A percentile compares a stretch with the other conserved stretches of the same genome.
Evolutionary conservation across 2,329 filamentous ascomycete species (phyloP).

Genomic region (Colletotrichum tofieldiae): DNA sequence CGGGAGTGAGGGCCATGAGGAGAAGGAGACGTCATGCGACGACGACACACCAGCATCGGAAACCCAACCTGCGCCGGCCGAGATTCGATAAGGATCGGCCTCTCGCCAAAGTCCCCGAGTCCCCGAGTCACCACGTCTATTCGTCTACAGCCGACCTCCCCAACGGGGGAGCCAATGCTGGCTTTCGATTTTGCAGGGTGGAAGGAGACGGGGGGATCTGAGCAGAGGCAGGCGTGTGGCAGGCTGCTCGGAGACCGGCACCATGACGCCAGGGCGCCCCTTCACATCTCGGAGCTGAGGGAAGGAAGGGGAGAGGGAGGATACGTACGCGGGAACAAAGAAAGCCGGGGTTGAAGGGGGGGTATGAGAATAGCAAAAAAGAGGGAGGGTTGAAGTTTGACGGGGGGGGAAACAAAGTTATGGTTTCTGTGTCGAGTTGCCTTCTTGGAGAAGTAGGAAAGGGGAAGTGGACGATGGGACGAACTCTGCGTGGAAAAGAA

Average conservation of each 20-base stretch:
- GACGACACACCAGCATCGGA: background rate
- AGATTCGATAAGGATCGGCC: background rate
- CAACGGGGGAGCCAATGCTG: no score
- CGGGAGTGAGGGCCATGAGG: no score
- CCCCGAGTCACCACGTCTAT: background rate
- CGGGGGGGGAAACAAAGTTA: constrained; percentile 6
- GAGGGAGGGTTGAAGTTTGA: background rate
- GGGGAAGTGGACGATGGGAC: background rate
- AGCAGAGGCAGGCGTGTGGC: no score
- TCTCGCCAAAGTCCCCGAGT: background rate
- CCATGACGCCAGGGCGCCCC: background rate
- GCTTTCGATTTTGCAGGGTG: no score
- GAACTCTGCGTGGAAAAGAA: background rate
- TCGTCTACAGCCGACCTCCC: background rate
- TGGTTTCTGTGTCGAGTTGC: background rate
- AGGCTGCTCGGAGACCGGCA: no score
- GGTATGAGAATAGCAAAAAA: background rate
- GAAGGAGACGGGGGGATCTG: background rate
- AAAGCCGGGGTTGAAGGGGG: background rate
- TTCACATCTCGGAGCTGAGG: background rate
- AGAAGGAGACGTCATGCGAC: background rate
- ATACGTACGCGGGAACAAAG: background rate
- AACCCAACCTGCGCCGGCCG: background rate
- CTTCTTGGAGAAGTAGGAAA: background rate
- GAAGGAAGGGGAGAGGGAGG: background rate